Conservation (phyloP, 2,329 filamentous ascomycete species). For the Nannizzia gypsea region DNA sequence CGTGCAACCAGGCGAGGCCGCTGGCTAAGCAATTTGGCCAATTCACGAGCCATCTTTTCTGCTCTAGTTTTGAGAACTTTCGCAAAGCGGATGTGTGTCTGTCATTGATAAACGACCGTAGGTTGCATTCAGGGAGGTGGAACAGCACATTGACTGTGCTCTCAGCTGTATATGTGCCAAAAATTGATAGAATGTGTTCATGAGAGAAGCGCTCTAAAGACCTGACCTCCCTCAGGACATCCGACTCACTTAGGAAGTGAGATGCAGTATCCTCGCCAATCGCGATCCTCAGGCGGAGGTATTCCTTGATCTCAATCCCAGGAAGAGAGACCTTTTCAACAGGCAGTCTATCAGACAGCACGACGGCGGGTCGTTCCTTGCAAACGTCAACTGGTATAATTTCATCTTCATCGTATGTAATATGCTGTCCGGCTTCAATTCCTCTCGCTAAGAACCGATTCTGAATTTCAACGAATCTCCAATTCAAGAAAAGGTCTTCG, state of each 20-base stretch:
- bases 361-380: slow-evolving; percentile 32
- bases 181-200: slow-evolving; percentile 34
- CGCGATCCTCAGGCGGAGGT: slow-evolving; percentile 29
- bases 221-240: slow-evolving; percentile 31
- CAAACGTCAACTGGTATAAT: slow-evolving; percentile 47
- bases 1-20: slow-evolving; percentile 46
- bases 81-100: slow-evolving; percentile 30
- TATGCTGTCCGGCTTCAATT: slow-evolving; percentile 44
- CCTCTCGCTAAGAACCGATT: slow-evolving; percentile 48
- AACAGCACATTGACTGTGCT: slow-evolving; percentile 35
- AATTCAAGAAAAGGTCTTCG: slow-evolving; percentile 34
- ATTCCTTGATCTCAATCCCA: slow-evolving; percentile 24
- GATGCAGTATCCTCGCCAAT: slow-evolving; percentile 23
- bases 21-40: slow-evolving; percentile 43
- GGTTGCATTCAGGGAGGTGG: slow-evolving; percentile 30
- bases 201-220: slow-evolving; percentile 30
- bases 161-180: slow-evolving; percentile 35
- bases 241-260: slow-evolving; percentile 11
- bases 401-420: slow-evolving; percentile 48
- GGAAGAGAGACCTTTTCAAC: slow-evolving; percentile 34
- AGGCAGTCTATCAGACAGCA: slow-evolving; percentile 25
- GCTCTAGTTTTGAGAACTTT: slow-evolving; percentile 30
- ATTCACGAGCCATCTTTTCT: slow-evolving; percentile 32
- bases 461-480: slow-evolving; percentile 48
- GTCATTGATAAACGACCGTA: slow-evolving; percentile 35